These are phyloP conservation scores for Trametes meyenii DNA, from an alignment of 768 basidiomycete genomes.

Conservation along the genomic window DNA sequence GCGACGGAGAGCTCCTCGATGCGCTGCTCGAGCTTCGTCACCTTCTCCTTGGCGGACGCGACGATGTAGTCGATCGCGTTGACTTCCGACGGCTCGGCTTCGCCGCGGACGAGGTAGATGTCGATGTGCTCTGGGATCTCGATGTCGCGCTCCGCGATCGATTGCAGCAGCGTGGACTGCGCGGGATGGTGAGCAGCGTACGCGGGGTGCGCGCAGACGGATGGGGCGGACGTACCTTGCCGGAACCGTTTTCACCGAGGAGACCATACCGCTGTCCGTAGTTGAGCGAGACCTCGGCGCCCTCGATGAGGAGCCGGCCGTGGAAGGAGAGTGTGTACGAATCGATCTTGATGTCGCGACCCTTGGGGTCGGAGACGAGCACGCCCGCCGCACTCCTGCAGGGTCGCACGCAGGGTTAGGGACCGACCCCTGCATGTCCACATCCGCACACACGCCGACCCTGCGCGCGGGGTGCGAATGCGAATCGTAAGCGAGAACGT, in stretches of 20 bases:
- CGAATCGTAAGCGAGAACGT: slow-evolving; percentile 22
- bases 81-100: slow-evolving; percentile 92
- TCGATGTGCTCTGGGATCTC: slow-evolving; percentile 95
- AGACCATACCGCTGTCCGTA: slow-evolving; percentile 95
- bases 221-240: slow-evolving; percentile 67
- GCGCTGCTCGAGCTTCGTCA: slow-evolving; percentile 87
- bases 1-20: slow-evolving; percentile 94
- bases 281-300: slow-evolving; percentile 76
- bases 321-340: slow-evolving; percentile 96
- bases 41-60: slow-evolving; percentile 89
- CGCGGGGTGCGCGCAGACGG: not conserved
- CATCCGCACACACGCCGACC: slow-evolving; percentile 11
- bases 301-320: slow-evolving; percentile 79
- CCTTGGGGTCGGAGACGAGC: slow-evolving; percentile 87
- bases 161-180: slow-evolving; percentile 95
- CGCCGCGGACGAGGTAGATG: slow-evolving; percentile 95
- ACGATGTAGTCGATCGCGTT: slow-evolving; percentile 99
- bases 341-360: slow-evolving; percentile 97
- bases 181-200: not conserved
- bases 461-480: too few relatives aligned
- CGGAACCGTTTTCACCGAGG: slow-evolving; percentile 97
- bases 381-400: slow-evolving; percentile 88
- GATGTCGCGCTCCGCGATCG: slow-evolving; percentile 93
- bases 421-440: not conserved
- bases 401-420: not conserved